Percentiles rank a stretch among this genome's conserved stretches.
phyloP scores from a whole-genome alignment of 176 grass and related monocot species.

The Oryza meridionalis region DNA sequence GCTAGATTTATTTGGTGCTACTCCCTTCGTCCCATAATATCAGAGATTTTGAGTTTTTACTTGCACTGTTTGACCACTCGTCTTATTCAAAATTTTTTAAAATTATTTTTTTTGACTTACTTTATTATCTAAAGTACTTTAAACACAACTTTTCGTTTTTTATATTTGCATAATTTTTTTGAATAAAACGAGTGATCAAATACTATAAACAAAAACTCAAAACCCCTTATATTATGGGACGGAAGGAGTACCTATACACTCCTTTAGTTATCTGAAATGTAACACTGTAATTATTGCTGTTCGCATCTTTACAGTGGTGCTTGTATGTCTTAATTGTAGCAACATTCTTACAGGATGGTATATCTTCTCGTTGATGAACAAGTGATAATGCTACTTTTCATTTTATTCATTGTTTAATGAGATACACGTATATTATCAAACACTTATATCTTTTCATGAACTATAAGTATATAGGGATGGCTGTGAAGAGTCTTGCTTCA shows the following conservation, averaged over 20 bases:
- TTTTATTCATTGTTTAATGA: background rate
- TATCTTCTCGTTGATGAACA: background rate
- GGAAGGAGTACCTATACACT: constrained; percentile 13
- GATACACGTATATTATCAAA: background rate
- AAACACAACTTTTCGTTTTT: too few species aligned
- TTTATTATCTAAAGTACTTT: too few species aligned
- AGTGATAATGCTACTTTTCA: background rate
- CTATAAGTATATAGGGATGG: background rate
- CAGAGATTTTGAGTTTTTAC: too few species aligned
- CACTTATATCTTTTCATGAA: background rate
- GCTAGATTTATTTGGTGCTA: constrained; percentile 3
- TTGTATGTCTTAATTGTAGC: background rate
- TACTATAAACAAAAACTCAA: too few species aligned
- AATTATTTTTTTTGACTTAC: too few species aligned
- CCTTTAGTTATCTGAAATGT: background rate
- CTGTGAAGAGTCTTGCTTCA: background rate
- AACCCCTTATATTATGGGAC: too few species aligned
- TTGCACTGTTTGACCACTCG: too few species aligned
- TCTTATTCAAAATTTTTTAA: too few species aligned
- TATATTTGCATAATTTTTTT: too few species aligned
- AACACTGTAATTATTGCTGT: background rate
- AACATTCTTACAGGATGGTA: background rate
- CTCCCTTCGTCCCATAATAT: too few species aligned
- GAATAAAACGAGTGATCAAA: too few species aligned
- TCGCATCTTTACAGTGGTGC: background rate